phyloP scores from a whole-genome alignment of 345 rosid species.

The Dipteronia dyeriana region DNA sequence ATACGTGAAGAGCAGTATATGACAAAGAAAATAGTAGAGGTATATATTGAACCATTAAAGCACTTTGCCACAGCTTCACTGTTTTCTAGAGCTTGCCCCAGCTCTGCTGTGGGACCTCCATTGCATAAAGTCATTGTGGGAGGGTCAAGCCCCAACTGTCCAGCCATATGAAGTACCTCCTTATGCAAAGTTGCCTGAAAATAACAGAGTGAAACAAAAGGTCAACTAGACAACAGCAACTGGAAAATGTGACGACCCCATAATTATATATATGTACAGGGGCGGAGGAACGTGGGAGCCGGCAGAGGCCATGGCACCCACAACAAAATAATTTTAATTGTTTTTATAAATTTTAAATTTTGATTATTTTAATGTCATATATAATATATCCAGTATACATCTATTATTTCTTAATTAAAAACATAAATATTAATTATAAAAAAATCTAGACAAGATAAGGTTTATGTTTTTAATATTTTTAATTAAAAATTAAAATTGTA shows the following conservation, averaged over 20 bases:
- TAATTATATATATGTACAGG: background rate
- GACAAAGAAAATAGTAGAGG: conserved; percentile 63
- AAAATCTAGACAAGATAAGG: too few species aligned
- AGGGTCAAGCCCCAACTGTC: conserved; percentile 94
- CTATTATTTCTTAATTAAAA: too few species aligned
- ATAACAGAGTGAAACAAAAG: conserved; percentile 7
- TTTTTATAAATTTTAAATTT: too few species aligned
- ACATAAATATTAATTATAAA: too few species aligned
- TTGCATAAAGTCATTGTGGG: conserved; percentile 69
- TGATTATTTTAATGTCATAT: too few species aligned
- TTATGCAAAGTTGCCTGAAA: conserved; percentile 88
- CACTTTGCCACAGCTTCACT: conserved; percentile 89
- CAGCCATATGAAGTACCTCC: conserved; percentile 89
- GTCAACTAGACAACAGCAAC: background rate
- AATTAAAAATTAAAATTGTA: too few species aligned
- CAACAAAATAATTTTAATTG: too few species aligned
- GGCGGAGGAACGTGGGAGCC: too few species aligned
- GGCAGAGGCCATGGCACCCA: too few species aligned
- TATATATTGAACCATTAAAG: conserved; percentile 70
- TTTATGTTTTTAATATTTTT: too few species aligned
- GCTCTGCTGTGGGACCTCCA: conserved; percentile 68
- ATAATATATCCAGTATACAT: too few species aligned
- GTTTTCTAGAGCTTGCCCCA: conserved; percentile 78
- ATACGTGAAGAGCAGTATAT: conserved; percentile 66
- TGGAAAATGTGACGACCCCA: background rate